phyloP scores from a whole-genome alignment of 805 yeast species.

The Lachancea fermentati region DNA sequence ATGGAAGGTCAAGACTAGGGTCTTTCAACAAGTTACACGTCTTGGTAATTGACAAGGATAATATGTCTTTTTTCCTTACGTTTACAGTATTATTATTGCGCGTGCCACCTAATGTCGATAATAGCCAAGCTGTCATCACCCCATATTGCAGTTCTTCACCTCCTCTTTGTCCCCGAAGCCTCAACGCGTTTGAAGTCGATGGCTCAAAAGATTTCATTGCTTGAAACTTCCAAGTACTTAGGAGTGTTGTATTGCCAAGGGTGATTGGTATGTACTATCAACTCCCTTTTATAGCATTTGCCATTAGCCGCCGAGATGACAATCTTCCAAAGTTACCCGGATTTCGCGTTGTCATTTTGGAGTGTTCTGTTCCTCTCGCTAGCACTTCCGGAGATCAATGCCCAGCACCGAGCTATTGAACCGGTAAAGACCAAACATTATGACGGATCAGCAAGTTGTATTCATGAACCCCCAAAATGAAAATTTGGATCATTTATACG shows the following conservation, averaged over 20 bases:
- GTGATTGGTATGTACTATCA: too few species aligned
- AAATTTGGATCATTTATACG: conserved; percentile 22
- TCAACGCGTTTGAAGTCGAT: too few species aligned
- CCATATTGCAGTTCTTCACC: conserved; percentile 4
- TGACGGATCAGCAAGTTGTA: conserved; percentile 17
- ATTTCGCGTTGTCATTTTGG: too few species aligned
- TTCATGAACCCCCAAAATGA: conserved; percentile 28
- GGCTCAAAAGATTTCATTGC: too few species aligned
- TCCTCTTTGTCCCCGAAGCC: conserved; percentile 4
- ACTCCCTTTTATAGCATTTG: too few species aligned
- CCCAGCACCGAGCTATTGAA: background rate
- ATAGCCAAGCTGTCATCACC: conserved; percentile 30
- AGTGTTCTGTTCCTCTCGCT: too few species aligned
- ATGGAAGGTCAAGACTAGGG: conserved; percentile 17
- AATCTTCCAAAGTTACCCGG: too few species aligned
- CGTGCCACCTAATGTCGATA: conserved; percentile 25
- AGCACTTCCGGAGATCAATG: background rate
- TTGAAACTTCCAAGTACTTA: too few species aligned
- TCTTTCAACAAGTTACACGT: conserved; percentile 24
- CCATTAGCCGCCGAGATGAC: too few species aligned
- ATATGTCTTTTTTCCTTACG: conserved; percentile 28
- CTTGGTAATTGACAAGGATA: conserved; percentile 29
- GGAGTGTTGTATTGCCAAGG: too few species aligned
- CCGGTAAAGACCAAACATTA: background rate
- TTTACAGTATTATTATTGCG: conserved; percentile 5